A percentile compares a stretch with the other conserved stretches of the same genome.
Evolutionary conservation across 306 rosid genomes (phyloP).

Genomic region (Senna siamea): DNA sequence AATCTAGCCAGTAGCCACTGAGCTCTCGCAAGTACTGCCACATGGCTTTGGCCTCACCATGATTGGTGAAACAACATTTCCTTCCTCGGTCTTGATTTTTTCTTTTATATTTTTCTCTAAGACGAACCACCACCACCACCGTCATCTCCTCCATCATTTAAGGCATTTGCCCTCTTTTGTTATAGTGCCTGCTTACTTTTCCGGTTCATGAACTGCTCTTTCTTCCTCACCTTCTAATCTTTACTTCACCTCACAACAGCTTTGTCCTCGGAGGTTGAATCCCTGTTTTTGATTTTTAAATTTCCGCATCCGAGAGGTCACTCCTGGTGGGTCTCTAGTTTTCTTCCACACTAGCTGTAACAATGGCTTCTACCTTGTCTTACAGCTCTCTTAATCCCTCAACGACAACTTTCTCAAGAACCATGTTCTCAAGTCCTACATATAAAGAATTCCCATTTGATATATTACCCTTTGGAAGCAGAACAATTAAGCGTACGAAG

Average conservation of each 20-base stretch:
- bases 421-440: slow-evolving; percentile 48
- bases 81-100: slow-evolving; percentile 4
- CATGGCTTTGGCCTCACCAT: slow-evolving; percentile 36
- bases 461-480: slow-evolving; percentile 48
- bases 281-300: slow-evolving; percentile 8
- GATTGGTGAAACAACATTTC: slow-evolving; percentile 24
- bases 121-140: slow-evolving; percentile 12
- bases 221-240: neutral
- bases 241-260: neutral
- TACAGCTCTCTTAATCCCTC: slow-evolving; percentile 60
- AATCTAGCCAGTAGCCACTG: slow-evolving; percentile 33
- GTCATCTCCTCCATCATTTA: neutral
- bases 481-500: slow-evolving; percentile 43
- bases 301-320: slow-evolving; percentile 25
- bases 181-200: slow-evolving; percentile 7
- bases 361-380: slow-evolving; percentile 62
- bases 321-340: too few species aligned
- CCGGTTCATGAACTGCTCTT: slow-evolving; percentile 24
- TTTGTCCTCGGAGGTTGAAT: neutral
- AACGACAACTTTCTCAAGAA: slow-evolving; percentile 52
- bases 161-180: neutral
- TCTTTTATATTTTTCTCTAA: neutral
- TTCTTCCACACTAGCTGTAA: slow-evolving; percentile 12
- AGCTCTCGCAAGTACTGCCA: slow-evolving; percentile 36
- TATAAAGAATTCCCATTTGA: slow-evolving; percentile 48